phyloP scores from a whole-genome alignment of 441 rosid species.

The Eugenia klotzschiana region DNA sequence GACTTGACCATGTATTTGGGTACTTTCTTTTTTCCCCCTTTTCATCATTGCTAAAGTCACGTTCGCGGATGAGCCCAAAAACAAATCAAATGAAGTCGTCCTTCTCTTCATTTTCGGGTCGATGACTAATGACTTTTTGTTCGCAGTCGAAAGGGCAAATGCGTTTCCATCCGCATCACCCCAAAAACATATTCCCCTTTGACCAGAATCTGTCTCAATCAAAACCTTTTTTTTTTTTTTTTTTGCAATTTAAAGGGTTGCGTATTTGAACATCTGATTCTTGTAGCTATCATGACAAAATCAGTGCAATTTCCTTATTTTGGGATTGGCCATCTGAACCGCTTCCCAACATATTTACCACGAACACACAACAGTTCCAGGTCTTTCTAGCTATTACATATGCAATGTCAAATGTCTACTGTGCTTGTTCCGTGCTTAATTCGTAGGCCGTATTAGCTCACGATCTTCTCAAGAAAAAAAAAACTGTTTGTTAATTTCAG shows the following conservation, averaged over 20 bases:
- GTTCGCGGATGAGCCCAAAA: too few relatives aligned
- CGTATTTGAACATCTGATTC: not conserved
- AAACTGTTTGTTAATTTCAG: too few relatives aligned
- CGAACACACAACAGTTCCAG: not conserved
- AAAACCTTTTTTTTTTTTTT: too few relatives aligned
- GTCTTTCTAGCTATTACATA: not conserved
- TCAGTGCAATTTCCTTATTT: not conserved
- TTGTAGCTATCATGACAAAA: not conserved
- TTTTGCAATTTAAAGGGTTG: not conserved
- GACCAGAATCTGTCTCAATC: too few relatives aligned
- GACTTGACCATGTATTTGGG: too few relatives aligned
- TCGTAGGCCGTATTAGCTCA: not conserved
- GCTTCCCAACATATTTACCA: not conserved
- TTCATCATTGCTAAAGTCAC: too few relatives aligned
- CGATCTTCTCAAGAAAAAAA: too few relatives aligned
- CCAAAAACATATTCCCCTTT: too few relatives aligned
- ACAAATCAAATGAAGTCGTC: too few relatives aligned
- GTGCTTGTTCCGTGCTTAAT: not conserved
- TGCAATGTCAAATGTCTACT: not conserved
- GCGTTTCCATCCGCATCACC: accelerated
- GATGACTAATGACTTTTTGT: not conserved
- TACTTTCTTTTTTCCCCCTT: too few relatives aligned
- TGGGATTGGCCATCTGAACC: not conserved
- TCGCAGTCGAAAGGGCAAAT: accelerated
- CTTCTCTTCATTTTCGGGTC: too few relatives aligned